Base-by-base conservation (phyloP, 2,329 filamentous ascomycete species). In the Sclerotinia nivalis region DNA sequence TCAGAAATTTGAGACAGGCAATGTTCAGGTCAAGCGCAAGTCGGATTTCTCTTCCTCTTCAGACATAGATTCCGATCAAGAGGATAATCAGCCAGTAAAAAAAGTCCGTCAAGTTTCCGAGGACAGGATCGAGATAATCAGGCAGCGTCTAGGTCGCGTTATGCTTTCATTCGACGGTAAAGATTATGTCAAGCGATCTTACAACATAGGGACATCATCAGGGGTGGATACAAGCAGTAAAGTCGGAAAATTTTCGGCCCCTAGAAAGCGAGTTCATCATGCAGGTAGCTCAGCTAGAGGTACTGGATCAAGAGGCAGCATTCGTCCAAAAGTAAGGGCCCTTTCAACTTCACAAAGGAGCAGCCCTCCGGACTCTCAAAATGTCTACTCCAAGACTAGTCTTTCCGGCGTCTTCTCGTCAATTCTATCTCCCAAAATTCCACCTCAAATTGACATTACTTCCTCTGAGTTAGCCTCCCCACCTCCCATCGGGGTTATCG, bases 401-500 rank as follows among this genome's bases (percentile, higher is more conserved):
- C 12, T 31, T 66, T 28, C 28, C 15, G 20, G 15, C 22, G 4
- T 13, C 6, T 45, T 20, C 22, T 66, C 20, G 45, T 47, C 20
- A 71, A 49, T n/a, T 64, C 64, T 20, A 50, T 71, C 45, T 58
- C 49, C 22, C 40, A 15, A 31, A 2, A 58, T 66, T 34, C 25
- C 64, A 31, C 37, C 34, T 34, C 28, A 40, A 22, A 73, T 75
- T 34, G 56, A 72, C 10, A 64, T 74, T 49, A 66, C 56, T n/a
- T 64, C 58, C 4, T 73, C 74, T 22, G 72, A 74, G 2, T 50
- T 73, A 9, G 68, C 72, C n/a, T 45, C 50, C 6, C 72, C 71
- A 2, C 70, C 73, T 45, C 45, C 9, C 69, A 74, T n/a, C 76
- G 79, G 47, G 73, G 76, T 15, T 72, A 75, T 58, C 72, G 37